Conservation (phyloP, 768 basidiomycete genomes). For the Chalciporus pseudorubinellus region DNA sequence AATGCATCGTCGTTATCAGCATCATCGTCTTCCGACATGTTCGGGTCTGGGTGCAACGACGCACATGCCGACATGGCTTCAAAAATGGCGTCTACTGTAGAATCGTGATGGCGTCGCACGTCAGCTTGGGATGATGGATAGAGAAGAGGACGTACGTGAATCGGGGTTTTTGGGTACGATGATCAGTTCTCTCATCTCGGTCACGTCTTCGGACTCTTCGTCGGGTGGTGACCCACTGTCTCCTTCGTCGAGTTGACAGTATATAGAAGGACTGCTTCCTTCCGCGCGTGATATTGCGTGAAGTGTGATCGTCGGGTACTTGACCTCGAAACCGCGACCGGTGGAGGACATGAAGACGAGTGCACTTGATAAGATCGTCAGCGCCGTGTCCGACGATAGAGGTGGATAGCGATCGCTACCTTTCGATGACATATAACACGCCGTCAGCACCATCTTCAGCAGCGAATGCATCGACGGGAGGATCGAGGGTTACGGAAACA, state of each 20-base stretch:
- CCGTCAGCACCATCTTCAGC: constrained; percentile 54
- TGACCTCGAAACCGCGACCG: constrained; percentile 75
- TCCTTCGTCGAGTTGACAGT: constrained; percentile 91
- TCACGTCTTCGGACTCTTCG: constrained; percentile 35
- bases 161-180: constrained; percentile 62
- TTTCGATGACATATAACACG: constrained; percentile 82
- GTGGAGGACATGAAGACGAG: constrained; percentile 74
- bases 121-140: background rate
- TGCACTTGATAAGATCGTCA: constrained; percentile 42
- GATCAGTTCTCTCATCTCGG: constrained; percentile 74
- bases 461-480: constrained; percentile 60
- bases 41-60: constrained; percentile 75
- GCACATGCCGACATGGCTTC: constrained; percentile 85
- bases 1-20: constrained; percentile 54
- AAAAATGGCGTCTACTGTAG: constrained; percentile 78
- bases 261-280: constrained; percentile 61
- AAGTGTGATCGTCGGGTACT: constrained; percentile 87
- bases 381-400: constrained; percentile 1
- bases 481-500: constrained; percentile 69
- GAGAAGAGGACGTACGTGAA: constrained; percentile 50
- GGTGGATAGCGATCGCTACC: constrained; percentile 41
- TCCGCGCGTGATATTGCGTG: constrained; percentile 86
- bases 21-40: constrained; percentile 41
- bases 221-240: constrained; percentile 34
- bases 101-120: background rate